Percentiles rank a stretch among this genome's conserved stretches.
Evolutionary conservation across 1,139 yeast species (phyloP).

Genomic region (Debaryomyces sp.): DNA sequence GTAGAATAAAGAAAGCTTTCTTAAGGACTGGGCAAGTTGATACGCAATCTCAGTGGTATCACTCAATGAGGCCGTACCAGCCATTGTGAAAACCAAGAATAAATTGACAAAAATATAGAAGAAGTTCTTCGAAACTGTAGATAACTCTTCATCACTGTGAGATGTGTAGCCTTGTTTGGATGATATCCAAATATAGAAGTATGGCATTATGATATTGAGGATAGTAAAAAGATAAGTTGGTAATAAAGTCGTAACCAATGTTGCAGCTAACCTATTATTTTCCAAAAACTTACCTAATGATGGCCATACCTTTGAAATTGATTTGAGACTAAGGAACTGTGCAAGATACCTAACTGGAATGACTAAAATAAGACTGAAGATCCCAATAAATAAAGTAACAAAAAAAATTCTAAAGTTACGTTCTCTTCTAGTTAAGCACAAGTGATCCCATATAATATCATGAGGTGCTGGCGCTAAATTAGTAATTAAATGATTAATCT

Average conservation of each 20-base stretch:
- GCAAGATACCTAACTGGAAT: conserved; percentile 77
- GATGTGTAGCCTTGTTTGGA: conserved; percentile 75
- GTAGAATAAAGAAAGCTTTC: conserved; percentile 73
- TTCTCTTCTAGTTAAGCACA: conserved; percentile 60
- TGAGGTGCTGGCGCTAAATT: conserved; percentile 85
- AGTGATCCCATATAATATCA: conserved; percentile 80
- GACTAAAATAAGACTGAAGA: conserved; percentile 66
- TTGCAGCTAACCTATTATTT: conserved; percentile 57
- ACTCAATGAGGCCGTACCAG: conserved; percentile 74
- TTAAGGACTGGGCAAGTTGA: conserved; percentile 71
- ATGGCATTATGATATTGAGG: conserved; percentile 73
- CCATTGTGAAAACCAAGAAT: conserved; percentile 80
- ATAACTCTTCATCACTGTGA: conserved; percentile 78
- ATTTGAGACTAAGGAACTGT: conserved; percentile 65
- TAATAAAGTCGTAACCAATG: conserved; percentile 74
- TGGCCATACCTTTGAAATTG: conserved; percentile 75
- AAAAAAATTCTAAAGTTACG: conserved; percentile 60
- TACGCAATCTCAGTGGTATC: conserved; percentile 78
- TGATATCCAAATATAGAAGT: conserved; percentile 71
- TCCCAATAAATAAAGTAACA: conserved; percentile 64
- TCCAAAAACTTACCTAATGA: conserved; percentile 64
- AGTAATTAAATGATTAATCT: conserved; percentile 71
- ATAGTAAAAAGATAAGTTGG: conserved; percentile 78
- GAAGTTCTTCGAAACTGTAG: conserved; percentile 79
- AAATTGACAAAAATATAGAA: conserved; percentile 82